Evolutionary conservation across 2,329 filamentous ascomycete genomes (phyloP).

Genomic region (Colletotrichum salicis): DNA sequence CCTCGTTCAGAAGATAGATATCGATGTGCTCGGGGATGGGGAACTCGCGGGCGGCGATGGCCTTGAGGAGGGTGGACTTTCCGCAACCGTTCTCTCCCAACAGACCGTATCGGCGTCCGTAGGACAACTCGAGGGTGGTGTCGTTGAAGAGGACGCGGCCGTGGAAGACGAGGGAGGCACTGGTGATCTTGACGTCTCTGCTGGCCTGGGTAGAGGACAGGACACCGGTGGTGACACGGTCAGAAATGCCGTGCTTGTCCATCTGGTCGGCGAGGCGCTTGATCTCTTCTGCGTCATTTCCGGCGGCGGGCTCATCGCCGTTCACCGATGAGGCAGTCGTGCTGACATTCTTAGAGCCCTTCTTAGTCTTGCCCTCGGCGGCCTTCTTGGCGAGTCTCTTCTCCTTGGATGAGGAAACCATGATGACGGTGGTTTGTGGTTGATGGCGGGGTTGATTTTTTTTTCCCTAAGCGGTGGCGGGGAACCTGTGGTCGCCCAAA

Average conservation of each 20-base stretch:
- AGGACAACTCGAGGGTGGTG: constrained; percentile 91
- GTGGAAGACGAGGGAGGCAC: constrained; percentile 94
- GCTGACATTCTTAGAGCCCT: constrained; percentile 66
- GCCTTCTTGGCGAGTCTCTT: constrained; percentile 79
- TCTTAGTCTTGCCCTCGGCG: constrained; percentile 77
- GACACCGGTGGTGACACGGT: constrained; percentile 98
- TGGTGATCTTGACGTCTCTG: constrained; percentile 97
- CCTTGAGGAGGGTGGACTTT: constrained; percentile 97
- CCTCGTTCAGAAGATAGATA: constrained; percentile 98
- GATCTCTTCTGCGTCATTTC: constrained; percentile 81
- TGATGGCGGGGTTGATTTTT: constrained; percentile 31
- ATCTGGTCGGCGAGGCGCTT: constrained; percentile 91
- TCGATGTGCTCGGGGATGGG: constrained; percentile 97
- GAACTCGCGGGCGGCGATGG: constrained; percentile 92
- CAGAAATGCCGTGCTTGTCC: constrained; percentile 95
- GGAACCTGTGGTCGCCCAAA: constrained; percentile 30
- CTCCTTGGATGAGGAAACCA: constrained; percentile 75
- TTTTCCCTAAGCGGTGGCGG: constrained; percentile 35
- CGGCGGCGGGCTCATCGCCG: constrained; percentile 79
- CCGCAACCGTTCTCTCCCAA: constrained; percentile 99
- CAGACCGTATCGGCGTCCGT: constrained; percentile 91
- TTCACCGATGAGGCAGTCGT: constrained; percentile 71
- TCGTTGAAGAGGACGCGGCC: constrained; percentile 96
- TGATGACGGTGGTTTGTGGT: constrained; percentile 52
- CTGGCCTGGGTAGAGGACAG: constrained; percentile 84